Percentiles rank a stretch among this genome's conserved stretches.
These are phyloP conservation scores for Penicillium psychrofluorescens DNA, from an alignment of 495 filamentous ascomycete genomes.

Conservation along the genomic window DNA sequence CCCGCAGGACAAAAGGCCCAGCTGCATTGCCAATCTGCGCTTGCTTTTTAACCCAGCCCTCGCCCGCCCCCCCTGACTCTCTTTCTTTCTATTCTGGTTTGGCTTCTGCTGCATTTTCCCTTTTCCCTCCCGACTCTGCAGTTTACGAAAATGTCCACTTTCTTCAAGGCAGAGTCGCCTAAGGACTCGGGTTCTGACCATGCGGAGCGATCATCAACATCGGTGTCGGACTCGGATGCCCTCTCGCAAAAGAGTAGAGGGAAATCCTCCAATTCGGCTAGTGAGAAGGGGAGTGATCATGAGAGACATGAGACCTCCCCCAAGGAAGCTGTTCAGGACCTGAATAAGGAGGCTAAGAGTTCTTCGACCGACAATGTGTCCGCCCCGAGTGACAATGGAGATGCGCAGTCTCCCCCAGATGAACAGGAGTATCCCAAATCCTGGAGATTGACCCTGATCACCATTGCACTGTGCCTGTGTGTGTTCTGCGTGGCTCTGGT, in stretches of 20 bases:
- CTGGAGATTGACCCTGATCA: conserved; percentile 49
- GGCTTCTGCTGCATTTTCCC: neutral
- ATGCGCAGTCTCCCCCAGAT: conserved; percentile 9
- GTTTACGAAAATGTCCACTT: conserved; percentile 8
- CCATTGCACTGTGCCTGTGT: conserved; percentile 51
- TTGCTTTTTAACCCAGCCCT: neutral
- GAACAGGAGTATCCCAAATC: conserved; percentile 45
- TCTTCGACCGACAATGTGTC: neutral
- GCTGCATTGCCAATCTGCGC: conserved; percentile 8
- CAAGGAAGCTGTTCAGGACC: conserved; percentile 2
- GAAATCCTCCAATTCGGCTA: conserved; percentile 9
- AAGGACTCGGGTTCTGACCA: conserved; percentile 1
- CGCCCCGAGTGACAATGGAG: neutral
- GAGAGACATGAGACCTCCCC: conserved; percentile 1
- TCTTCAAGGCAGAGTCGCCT: conserved; percentile 8
- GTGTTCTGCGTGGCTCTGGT: conserved; percentile 62
- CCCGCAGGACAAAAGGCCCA: conserved; percentile 9
- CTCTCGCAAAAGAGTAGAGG: neutral
- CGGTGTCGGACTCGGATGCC: conserved; percentile 2
- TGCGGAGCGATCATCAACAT: neutral
- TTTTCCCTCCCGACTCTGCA: neutral
- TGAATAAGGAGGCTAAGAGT: conserved; percentile 8
- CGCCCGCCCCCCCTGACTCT: neutral
- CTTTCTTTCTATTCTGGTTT: neutral
- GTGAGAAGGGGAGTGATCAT: conserved; percentile 19